These are phyloP conservation scores for Plantago elongata DNA, from an alignment of 257 asterid species.

Conservation along the genomic window DNA sequence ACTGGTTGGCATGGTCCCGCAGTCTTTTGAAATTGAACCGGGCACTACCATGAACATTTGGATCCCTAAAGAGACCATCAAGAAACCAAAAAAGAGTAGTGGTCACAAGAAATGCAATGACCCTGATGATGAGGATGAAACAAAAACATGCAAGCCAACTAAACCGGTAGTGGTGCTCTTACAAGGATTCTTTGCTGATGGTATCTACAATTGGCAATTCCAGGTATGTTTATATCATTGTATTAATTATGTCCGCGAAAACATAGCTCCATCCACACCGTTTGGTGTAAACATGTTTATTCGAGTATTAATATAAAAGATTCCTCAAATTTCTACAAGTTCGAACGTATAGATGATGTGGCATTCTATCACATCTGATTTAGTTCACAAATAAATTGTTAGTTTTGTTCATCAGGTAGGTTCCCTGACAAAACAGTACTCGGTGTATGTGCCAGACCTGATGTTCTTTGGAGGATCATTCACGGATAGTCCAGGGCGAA, in stretches of 20 bases:
- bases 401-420: conserved; percentile 29
- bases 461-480: conserved; percentile 81
- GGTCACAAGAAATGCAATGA: conserved; percentile 21
- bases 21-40: conserved; percentile 39
- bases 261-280: no score
- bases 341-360: no score
- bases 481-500: conserved; percentile 55
- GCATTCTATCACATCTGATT: no score
- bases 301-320: no score
- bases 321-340: no score
- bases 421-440: conserved; percentile 55
- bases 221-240: conserved; percentile 28
- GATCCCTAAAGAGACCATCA: conserved; percentile 58
- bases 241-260: no score
- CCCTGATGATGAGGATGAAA: conserved; percentile 1
- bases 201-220: conserved; percentile 82
- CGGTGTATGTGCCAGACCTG: conserved; percentile 80
- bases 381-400: no score
- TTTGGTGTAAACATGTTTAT: no score
- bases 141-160: conserved; percentile 22
- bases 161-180: conserved; percentile 65
- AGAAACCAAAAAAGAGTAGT: conserved; percentile 23
- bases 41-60: conserved; percentile 66
- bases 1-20: conserved; percentile 59
- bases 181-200: conserved; percentile 79